A percentile compares a stretch with the other conserved stretches of the same genome.
phyloP scores from a whole-genome alignment of 495 filamentous ascomycete species.

The Penicillium samsonianum region DNA sequence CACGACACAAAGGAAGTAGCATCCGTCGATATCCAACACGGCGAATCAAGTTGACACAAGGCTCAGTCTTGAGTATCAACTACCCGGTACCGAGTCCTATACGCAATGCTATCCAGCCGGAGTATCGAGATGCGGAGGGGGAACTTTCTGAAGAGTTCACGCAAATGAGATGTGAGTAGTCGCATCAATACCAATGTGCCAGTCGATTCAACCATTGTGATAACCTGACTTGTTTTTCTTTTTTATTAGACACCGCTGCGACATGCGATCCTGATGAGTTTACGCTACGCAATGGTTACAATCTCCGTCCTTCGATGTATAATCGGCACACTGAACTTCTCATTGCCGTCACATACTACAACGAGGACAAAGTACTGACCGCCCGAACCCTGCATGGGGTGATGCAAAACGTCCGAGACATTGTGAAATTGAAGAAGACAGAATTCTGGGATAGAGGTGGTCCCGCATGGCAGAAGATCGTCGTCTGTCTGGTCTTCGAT shows the following conservation, averaged over 20 bases:
- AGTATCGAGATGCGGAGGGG: slow-evolving; percentile 85
- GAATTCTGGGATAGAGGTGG: slow-evolving; percentile 99
- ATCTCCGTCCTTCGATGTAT: slow-evolving; percentile 98
- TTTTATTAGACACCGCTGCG: slow-evolving; percentile 77
- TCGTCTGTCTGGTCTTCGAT: slow-evolving; percentile 93
- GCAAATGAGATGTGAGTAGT: slow-evolving; percentile 80
- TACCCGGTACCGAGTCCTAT: slow-evolving; percentile 97
- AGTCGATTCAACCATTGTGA: neutral
- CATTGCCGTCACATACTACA: slow-evolving; percentile 98
- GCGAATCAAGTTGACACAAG: slow-evolving; percentile 94
- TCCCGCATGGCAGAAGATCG: slow-evolving; percentile 99
- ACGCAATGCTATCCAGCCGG: slow-evolving; percentile 88
- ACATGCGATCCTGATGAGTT: slow-evolving; percentile 99
- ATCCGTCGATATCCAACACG: slow-evolving; percentile 83
- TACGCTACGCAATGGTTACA: slow-evolving; percentile 97
- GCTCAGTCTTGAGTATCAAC: slow-evolving; percentile 91
- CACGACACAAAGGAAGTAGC: slow-evolving; percentile 3
- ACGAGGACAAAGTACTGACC: slow-evolving; percentile 94
- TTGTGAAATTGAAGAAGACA: slow-evolving; percentile 95
- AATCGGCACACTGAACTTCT: slow-evolving; percentile 96
- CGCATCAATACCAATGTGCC: neutral
- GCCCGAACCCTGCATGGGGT: slow-evolving; percentile 91
- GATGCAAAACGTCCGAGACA: slow-evolving; percentile 97
- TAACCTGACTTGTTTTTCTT: neutral
- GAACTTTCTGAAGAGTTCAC: slow-evolving; percentile 87